Percentiles rank a stretch among this genome's conserved stretches.
phyloP scores from a whole-genome alignment of 1,284 basidiomycete genomes.

The Heterobasidion occidentale region DNA sequence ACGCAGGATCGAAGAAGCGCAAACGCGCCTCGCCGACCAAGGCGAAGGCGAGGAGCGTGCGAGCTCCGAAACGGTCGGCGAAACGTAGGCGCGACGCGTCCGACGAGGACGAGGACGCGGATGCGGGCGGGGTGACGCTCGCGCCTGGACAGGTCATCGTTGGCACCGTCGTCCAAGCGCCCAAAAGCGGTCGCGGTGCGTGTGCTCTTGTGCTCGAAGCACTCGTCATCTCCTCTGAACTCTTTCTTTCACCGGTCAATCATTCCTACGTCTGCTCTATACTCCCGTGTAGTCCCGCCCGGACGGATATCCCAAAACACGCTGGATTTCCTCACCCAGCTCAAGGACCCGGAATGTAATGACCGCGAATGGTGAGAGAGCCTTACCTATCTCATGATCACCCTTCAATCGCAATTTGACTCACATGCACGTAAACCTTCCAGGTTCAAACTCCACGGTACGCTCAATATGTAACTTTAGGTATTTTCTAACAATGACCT shows the following conservation, averaged over 20 bases:
- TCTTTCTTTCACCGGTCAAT: not conserved
- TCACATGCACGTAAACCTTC: not conserved
- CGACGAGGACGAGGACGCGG: not conserved
- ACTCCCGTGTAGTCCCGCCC: conserved; percentile 52
- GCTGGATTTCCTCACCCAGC: conserved; percentile 64
- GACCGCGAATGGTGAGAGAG: conserved; percentile 72
- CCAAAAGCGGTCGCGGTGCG: conserved; percentile 72
- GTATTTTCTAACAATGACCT: not conserved
- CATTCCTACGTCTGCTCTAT: not conserved
- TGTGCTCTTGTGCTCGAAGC: conserved; percentile 30
- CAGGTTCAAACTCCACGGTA: conserved; percentile 76
- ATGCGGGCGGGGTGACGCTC: conserved; percentile 9
- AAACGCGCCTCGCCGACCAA: conserved; percentile 19
- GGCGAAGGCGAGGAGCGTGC: not conserved
- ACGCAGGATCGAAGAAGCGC: conserved; percentile 21
- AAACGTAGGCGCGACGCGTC: not conserved
- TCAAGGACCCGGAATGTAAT: conserved; percentile 74
- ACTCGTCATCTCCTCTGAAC: not conserved
- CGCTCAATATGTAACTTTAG: conserved; percentile 5
- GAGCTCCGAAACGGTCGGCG: not conserved
- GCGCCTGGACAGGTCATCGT: conserved; percentile 10
- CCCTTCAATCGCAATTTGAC: too few relatives aligned
- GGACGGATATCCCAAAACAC: conserved; percentile 85
- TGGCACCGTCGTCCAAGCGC: conserved; percentile 39
- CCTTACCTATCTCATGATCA: too few relatives aligned